Base-by-base conservation (phyloP, 2,329 filamentous ascomycete genomes). In the Ascochyta viciae-villosae region DNA sequence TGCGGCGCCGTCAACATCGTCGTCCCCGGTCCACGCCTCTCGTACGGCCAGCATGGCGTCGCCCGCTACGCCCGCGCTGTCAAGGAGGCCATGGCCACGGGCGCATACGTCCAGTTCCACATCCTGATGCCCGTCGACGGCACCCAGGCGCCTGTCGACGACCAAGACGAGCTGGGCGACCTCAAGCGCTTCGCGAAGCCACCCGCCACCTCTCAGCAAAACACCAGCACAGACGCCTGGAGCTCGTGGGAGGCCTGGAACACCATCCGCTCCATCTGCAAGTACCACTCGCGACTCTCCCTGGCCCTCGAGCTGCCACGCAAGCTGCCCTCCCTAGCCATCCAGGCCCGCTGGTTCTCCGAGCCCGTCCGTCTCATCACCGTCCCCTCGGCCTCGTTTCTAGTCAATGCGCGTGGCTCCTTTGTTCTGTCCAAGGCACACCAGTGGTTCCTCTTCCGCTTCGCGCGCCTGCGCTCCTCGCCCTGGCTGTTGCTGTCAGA, bases 241-340 rank as follows among this genome's bases (percentile, higher is more conserved):
- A 88, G 88, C 49, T 84, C 88, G 2, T 99, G 96, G 96, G 93
- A 98, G 76, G 89, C 90, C 1, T 99, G 95, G 95, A 89, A 99
- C 74, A 83, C 89, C 22, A 89, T 99, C 68, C 85, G 95, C 49
- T 89, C 88, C 49, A 81, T 92, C 54, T 97, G 92, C 83, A 89
- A 88, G 78, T 98, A 99, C 77, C 89, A 89, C 75, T 78, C 84
- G 53, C 86, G 92, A 73, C 82, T 99, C 34, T 89, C 87, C 68
- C 86, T 97, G 74, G 85, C 83, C 23, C 78, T 89, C 27, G 78
- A 81, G n/a, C 67, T 88, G 41, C 84, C 86, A 4, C 83, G 82
- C 47, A 78, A 83, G 50, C 77, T 88, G n/a, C 85, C 86, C n/a
- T 75, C 81, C 2, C 70, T 81, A 16, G 71, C 77, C 4, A 75